Evolutionary conservation across 345 rosid genomes (phyloP).

Genomic region (Brassica cretica): DNA sequence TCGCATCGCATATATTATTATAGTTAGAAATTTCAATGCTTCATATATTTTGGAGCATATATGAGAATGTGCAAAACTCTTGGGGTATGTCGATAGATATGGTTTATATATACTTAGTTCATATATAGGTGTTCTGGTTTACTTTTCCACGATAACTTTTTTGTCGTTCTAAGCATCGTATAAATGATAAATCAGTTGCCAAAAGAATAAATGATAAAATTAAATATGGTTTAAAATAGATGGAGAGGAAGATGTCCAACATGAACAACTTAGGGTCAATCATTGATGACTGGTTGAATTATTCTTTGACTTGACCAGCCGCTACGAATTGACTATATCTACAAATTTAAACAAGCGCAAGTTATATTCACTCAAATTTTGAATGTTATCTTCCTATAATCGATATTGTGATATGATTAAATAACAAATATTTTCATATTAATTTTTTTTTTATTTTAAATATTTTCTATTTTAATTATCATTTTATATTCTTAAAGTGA

Average conservation of each 20-base stretch:
- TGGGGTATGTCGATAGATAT: background rate
- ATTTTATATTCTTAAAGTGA: too few species aligned
- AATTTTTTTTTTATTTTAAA: too few species aligned
- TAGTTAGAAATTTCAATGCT: background rate
- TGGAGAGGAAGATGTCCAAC: slow-evolving; percentile 38
- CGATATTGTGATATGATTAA: background rate
- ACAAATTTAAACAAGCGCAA: slow-evolving; percentile 11
- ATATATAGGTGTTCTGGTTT: background rate
- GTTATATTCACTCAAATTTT: slow-evolving; percentile 1
- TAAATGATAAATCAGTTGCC: background rate
- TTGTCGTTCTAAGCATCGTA: background rate
- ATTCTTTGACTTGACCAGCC: slow-evolving; percentile 39
- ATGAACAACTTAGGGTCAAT: slow-evolving; percentile 29
- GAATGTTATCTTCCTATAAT: slow-evolving; percentile 9
- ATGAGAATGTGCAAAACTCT: background rate
- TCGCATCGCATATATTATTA: too few species aligned
- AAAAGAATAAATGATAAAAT: background rate
- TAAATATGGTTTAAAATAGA: background rate
- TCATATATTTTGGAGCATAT: background rate
- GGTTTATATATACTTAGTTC: background rate
- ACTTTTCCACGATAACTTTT: background rate
- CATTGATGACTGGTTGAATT: slow-evolving; percentile 34
- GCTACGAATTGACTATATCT: slow-evolving; percentile 37
- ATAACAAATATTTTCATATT: background rate
- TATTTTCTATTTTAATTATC: too few species aligned